phyloP scores from a whole-genome alignment of 352 stramenopile species.

The Phytophthora europaea region DNA sequence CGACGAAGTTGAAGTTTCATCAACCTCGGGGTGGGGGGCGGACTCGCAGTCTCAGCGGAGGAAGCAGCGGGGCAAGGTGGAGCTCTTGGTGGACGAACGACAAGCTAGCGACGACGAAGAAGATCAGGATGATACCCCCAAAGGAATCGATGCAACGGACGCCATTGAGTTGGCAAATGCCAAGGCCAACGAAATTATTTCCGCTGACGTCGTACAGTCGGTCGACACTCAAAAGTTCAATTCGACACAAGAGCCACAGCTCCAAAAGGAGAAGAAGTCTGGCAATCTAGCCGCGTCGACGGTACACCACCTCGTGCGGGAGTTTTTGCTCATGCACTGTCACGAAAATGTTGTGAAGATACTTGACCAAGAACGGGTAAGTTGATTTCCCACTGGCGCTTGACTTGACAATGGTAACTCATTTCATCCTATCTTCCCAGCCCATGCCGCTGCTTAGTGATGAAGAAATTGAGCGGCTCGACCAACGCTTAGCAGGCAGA shows the following conservation, averaged over 20 bases:
- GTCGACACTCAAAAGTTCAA: constrained; percentile 1
- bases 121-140: constrained; percentile 2
- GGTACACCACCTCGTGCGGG: constrained; percentile 66
- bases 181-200: constrained; percentile 44
- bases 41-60: constrained; percentile 21
- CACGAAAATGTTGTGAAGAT: constrained; percentile 47
- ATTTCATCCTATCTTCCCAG: constrained; percentile 9
- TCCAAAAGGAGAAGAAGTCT: neutral
- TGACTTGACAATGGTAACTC: neutral
- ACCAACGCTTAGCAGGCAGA: constrained; percentile 16
- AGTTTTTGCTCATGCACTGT: constrained; percentile 63
- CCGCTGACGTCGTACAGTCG: constrained; percentile 33
- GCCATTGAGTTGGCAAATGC: constrained; percentile 2
- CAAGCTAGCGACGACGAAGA: constrained; percentile 26
- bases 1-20: constrained; percentile 22
- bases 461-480: constrained; percentile 27
- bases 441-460: constrained; percentile 29
- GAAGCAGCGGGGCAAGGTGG: constrained; percentile 30
- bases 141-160: neutral
- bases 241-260: constrained; percentile 3
- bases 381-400: constrained; percentile 2
- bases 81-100: constrained; percentile 38
- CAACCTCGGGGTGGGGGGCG: constrained; percentile 19
- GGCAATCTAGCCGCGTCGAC: constrained; percentile 5
- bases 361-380: constrained; percentile 57